phyloP scores from a whole-genome alignment of 805 yeast genomes.

The Metschnikowia vanudenii region DNA sequence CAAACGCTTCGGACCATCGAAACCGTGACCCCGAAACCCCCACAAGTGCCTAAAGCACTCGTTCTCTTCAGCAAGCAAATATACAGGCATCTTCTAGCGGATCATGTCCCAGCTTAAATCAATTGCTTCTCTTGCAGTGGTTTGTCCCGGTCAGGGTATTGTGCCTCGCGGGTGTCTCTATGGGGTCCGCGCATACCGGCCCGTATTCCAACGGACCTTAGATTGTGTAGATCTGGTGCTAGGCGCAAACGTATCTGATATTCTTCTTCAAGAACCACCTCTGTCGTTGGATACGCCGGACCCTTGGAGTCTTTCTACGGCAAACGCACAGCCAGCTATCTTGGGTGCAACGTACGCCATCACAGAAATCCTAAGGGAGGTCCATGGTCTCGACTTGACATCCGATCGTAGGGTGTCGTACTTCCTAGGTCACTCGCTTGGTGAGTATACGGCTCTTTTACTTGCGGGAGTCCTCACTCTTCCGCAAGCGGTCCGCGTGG shows the following conservation, averaged over 20 bases:
- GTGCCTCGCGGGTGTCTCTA: constrained; percentile 17
- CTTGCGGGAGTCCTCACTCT: constrained; percentile 17
- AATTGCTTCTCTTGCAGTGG: constrained; percentile 13
- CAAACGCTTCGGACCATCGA: too few relatives aligned
- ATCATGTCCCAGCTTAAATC: neutral
- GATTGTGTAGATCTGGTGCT: constrained; percentile 17
- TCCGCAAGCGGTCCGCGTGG: constrained; percentile 14
- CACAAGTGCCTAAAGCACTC: too few relatives aligned
- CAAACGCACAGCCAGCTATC: constrained; percentile 55
- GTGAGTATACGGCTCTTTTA: constrained; percentile 20
- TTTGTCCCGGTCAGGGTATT: constrained; percentile 23
- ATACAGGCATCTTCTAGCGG: neutral
- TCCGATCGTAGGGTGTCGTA: constrained; percentile 13
- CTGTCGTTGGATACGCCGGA: constrained; percentile 11
- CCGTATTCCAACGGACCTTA: constrained; percentile 11
- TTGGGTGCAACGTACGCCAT: constrained; percentile 35
- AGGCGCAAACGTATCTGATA: constrained; percentile 10
- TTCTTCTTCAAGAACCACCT: constrained; percentile 11
- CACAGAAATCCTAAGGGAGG: constrained; percentile 6
- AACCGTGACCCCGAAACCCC: too few relatives aligned
- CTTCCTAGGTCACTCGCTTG: constrained; percentile 21
- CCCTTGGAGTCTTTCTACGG: constrained; percentile 18
- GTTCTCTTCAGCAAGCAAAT: neutral
- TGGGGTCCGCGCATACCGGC: constrained; percentile 9
- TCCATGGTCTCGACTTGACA: constrained; percentile 18